Percentiles rank a stretch among this genome's conserved stretches.
These are phyloP conservation scores for Blastobotrys proliferans DNA, from an alignment of 1,139 yeast species.

Conservation along the genomic window DNA sequence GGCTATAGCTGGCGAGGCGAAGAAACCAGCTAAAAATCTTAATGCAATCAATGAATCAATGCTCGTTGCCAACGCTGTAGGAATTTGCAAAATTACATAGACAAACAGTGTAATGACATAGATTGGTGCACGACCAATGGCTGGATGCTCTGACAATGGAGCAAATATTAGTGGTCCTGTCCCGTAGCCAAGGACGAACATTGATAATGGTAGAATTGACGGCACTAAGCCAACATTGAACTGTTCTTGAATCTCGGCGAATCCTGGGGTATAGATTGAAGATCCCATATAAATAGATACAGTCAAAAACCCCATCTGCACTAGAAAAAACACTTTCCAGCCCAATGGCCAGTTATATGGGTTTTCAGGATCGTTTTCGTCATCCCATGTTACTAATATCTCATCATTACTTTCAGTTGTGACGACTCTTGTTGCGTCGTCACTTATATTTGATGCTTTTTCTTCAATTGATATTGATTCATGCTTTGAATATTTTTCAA, in stretches of 20 bases:
- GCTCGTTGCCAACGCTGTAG: slow-evolving; percentile 45
- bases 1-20: slow-evolving; percentile 81
- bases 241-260: slow-evolving; percentile 40
- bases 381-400: slow-evolving; percentile 41
- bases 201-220: slow-evolving; percentile 49
- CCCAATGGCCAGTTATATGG: slow-evolving; percentile 53
- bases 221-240: slow-evolving; percentile 43
- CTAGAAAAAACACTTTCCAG: slow-evolving; percentile 40
- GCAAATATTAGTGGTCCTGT: slow-evolving; percentile 52
- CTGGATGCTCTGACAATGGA: slow-evolving; percentile 51
- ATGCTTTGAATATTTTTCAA: no score
- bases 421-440: no score
- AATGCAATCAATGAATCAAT: slow-evolving; percentile 50
- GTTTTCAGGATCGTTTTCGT: slow-evolving; percentile 52
- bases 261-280: slow-evolving; percentile 58
- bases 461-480: no score
- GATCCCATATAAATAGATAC: slow-evolving; percentile 57
- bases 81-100: slow-evolving; percentile 56
- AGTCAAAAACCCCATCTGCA: slow-evolving; percentile 46
- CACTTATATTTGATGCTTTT: no score
- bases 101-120: slow-evolving; percentile 52
- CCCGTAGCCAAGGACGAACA: slow-evolving; percentile 59
- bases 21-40: slow-evolving; percentile 74
- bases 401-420: background rate
- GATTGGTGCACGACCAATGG: slow-evolving; percentile 51